phyloP scores from a whole-genome alignment of 768 basidiomycete genomes.

The Trametopsis cervina region DNA sequence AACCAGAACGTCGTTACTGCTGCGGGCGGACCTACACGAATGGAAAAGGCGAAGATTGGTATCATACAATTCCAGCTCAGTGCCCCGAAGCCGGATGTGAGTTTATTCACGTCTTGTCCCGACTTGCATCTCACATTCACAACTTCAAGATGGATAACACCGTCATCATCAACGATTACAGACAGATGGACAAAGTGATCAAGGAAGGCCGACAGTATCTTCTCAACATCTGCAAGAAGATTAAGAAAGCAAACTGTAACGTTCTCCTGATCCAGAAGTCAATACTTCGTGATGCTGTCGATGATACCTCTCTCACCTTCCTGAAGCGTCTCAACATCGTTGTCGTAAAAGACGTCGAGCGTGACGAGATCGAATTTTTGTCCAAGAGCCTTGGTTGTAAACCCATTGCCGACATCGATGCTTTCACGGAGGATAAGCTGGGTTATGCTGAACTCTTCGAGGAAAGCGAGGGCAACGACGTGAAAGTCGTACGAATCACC shows the following conservation, averaged over 20 bases:
- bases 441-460: conserved; percentile 95
- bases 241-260: conserved; percentile 99
- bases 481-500: conserved; percentile 90
- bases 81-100: conserved; percentile 94
- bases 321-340: conserved; percentile 95
- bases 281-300: conserved; percentile 98
- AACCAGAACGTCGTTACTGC: conserved; percentile 90
- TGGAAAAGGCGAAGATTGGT: conserved; percentile 98
- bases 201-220: conserved; percentile 98
- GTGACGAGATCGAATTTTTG: conserved; percentile 97
- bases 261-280: conserved; percentile 99
- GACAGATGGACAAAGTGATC: conserved; percentile 99
- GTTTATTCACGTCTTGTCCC: conserved; percentile 22
- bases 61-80: conserved; percentile 98
- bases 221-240: conserved; percentile 97
- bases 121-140: conserved; percentile 11
- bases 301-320: conserved; percentile 95
- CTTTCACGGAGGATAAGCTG: conserved; percentile 96
- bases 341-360: conserved; percentile 94
- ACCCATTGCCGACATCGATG: conserved; percentile 95
- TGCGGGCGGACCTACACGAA: conserved; percentile 87
- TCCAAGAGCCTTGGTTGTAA: conserved; percentile 93
- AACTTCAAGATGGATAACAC: conserved; percentile 93
- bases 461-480: conserved; percentile 73
- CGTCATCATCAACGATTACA: conserved; percentile 97